Evolutionary conservation across 805 yeast species (phyloP), one percentile per base, ranked within the genome.

Genomic region (Isabelozyma rhagii): DNA sequence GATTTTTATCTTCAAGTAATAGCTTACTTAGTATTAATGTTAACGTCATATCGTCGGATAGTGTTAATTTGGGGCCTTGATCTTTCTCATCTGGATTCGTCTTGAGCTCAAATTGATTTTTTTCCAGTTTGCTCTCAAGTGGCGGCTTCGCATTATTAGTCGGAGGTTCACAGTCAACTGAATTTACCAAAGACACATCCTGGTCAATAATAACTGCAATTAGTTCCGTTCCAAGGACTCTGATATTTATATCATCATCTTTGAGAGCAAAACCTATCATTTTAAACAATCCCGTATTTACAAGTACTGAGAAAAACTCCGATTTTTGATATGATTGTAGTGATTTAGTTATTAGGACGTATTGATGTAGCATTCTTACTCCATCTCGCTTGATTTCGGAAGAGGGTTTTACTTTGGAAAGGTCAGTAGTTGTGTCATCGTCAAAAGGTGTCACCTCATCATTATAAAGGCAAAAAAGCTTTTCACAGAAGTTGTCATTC

Each of bases 171-270:
- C 60, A 68, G 43, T 65, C 66, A 9, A 66, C 59, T 1, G 72
- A 60, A 56, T 70, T 76, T 38, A 89, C 82, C 40, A 88, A 65
- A 13, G 83, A 66, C 8, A 88, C 84, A 60, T 91, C 97, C 57
- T 88, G 93, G 51, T 92, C 97, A 25, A 92, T 85, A 4, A 91
- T 84, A 1, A 90, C 74, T 8, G 88, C 87, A 13, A 92, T 79
- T 8, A 89, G 68, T 61, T 93, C 97, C 0, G 94, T 84, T 0
- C 96, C 96, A 18, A 87, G 61, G 2, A 84, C 82, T 49, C 93
- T 73, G 8, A 82, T 76, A 4, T 74, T 72, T 39, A 72, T 64
- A 1, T 67, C 67, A 1, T 68, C 63, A 56, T 82, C 85, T 25
- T 74, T 71, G 47, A 93, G 75, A 0, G 97, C 93, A 73, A 82